These are phyloP conservation scores for Sarocladiaceae sp. DNA, from an alignment of 2,329 filamentous ascomycete species.

Conservation along the genomic window DNA sequence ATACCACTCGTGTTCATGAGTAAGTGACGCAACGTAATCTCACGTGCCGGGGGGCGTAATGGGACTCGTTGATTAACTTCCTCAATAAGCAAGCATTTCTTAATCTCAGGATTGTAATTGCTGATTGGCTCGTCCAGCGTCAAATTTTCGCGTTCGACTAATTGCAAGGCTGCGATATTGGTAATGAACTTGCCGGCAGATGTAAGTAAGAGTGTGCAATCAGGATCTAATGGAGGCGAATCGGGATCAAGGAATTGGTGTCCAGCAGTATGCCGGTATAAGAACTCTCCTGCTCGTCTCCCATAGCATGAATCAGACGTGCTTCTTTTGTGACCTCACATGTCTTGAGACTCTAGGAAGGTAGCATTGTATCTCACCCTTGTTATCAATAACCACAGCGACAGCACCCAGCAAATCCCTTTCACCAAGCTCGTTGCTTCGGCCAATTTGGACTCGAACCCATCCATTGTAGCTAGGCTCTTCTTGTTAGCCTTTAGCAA, in stretches of 20 bases:
- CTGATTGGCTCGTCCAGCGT: slow-evolving; percentile 12
- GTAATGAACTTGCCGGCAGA: slow-evolving; percentile 12
- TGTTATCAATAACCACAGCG: slow-evolving; percentile 12
- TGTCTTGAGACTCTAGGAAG: slow-evolving; percentile 8
- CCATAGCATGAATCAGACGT: slow-evolving; percentile 11
- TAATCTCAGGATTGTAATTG: slow-evolving; percentile 11
- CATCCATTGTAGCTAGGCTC: slow-evolving; percentile 11
- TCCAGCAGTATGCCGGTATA: slow-evolving; percentile 13
- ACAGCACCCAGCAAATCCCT: slow-evolving; percentile 12
- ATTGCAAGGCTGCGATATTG: slow-evolving; percentile 12
- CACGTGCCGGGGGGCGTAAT: slow-evolving; percentile 9
- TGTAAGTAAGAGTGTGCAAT: slow-evolving; percentile 12
- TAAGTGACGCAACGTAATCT: slow-evolving; percentile 10
- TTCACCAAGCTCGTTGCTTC: slow-evolving; percentile 9
- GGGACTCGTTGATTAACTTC: slow-evolving; percentile 5
- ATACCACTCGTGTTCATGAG: slow-evolving; percentile 11
- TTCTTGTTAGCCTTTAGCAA: no score
- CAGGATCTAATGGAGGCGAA: slow-evolving; percentile 11
- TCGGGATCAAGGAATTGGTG: slow-evolving; percentile 11
- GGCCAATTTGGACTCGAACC: slow-evolving; percentile 10
- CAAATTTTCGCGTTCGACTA: slow-evolving; percentile 11
- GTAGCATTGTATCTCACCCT: slow-evolving; percentile 8
- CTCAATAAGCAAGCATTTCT: slow-evolving; percentile 12
- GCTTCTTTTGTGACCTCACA: not conserved
- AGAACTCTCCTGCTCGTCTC: slow-evolving; percentile 11